A percentile compares a stretch with the other conserved stretches of the same genome.
Evolutionary conservation across 352 stramenopile genomes (phyloP).

Genomic region (Lagenidium sp.): DNA sequence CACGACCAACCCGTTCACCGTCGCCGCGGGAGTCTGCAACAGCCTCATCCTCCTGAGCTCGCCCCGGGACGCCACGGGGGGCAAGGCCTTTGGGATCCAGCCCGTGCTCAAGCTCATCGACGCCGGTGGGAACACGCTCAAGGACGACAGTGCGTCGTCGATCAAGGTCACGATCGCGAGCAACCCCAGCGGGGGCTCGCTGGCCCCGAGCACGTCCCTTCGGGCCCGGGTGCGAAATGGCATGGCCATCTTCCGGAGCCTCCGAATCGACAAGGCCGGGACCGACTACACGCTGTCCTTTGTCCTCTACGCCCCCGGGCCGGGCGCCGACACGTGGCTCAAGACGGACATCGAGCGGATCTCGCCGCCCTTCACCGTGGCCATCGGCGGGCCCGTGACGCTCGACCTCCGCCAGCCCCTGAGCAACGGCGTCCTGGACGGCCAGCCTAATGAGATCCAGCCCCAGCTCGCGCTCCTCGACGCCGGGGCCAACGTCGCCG

Average conservation of each 20-base stretch:
- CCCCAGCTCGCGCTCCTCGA: conserved; percentile 56
- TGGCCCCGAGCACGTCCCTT: conserved; percentile 34
- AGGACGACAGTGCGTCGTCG: conserved; percentile 55
- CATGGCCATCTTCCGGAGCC: conserved; percentile 53
- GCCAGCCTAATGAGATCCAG: conserved; percentile 63
- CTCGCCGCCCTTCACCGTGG: conserved; percentile 48
- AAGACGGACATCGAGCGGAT: conserved; percentile 46
- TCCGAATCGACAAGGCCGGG: conserved; percentile 68
- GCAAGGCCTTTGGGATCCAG: conserved; percentile 64
- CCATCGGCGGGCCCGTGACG: conserved; percentile 33
- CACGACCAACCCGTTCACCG: conserved; percentile 79
- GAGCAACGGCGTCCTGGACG: conserved; percentile 63
- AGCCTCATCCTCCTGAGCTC: conserved; percentile 34
- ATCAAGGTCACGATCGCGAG: conserved; percentile 56
- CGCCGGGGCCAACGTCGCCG: conserved; percentile 56
- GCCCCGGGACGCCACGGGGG: conserved; percentile 32
- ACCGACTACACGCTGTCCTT: conserved; percentile 72
- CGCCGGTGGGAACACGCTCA: conserved; percentile 53
- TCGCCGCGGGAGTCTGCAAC: conserved; percentile 44
- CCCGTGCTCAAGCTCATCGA: conserved; percentile 75
- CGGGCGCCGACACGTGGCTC: conserved; percentile 23
- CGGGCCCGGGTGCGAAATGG: conserved; percentile 32
- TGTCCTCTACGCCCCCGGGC: conserved; percentile 40
- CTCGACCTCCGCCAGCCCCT: conserved; percentile 39
- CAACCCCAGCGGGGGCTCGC: conserved; percentile 50